Evolutionary conservation across 805 yeast genomes (phyloP), one percentile per base, ranked within the genome.

Genomic region (Barnettozyma californica): DNA sequence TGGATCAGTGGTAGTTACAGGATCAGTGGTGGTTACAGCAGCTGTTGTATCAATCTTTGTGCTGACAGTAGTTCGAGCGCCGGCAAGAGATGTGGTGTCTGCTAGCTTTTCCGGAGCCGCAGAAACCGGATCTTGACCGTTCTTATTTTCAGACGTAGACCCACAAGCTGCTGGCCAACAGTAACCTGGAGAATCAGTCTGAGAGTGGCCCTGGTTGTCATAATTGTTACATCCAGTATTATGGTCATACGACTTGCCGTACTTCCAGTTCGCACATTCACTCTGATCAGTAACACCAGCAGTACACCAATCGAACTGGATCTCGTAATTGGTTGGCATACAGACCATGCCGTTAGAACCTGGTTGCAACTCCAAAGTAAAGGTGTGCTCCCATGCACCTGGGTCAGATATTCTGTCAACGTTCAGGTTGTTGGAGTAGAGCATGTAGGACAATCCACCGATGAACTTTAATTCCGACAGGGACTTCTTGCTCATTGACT

Each of bases 81-180:
- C 39, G 16, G 19, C 45, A 5, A 27, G 35, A 13, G 19, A 23
- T n/a, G 44, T 19, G 6, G 41, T 13, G 13, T 31, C 10, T n/a
- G 14, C 6, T 6, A 27, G 19, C 20, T 13, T 18, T 19, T 37
- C 13, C 16, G 40, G 19, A 9, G 6, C n/a, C 8, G 37, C 7
- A 5, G 19, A n/a, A 23, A 23, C 25, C 8, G 25, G 25, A 23
- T 5, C 25, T n/a, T n/a, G n/a, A n/a, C n/a, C n/a, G n/a, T n/a
- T n/a, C n/a, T n/a, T n/a, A n/a, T n/a, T n/a, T n/a, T n/a, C n/a
- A n/a, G 25, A 5, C 25, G 25, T 10, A 44, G 41, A 54, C 47
- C 48, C 60, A 53, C 53, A 68, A 27, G 45, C 42, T 31, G 29
- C 46, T 38, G 61, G 52, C 64, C 64, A 60, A 31, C 48, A 41